Evolutionary conservation across 148 eudicot species (phyloP), one percentile per base, ranked within the genome.

Genomic region (Arctostaphylos glauca): DNA sequence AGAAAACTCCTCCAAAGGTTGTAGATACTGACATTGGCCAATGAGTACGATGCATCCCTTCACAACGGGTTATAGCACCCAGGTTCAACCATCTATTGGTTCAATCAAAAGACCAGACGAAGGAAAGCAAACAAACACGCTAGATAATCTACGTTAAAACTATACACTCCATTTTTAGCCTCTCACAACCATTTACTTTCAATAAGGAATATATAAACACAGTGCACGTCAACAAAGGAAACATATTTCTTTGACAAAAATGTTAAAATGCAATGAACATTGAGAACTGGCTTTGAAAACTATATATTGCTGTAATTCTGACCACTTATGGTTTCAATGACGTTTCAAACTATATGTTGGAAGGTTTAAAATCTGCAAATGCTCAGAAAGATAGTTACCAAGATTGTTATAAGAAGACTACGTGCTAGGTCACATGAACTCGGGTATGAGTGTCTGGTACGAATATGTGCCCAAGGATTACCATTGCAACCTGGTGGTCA

Each of bases 91-190:
- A 46, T 38, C 54, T 8, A 59, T 19, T 5, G 64, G 56, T 54
- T 54, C 3, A 54, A 94, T 93, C 98, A 93, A 91, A 80, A 93
- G 58, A 64, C 98, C 96, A 16, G 95, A 96, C 52, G 96, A 94
- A 71, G 94, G 91, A 56, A 92, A 94, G 43, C 56, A 54, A 54
- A 3, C 3, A 54, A 21, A 43, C 50, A 77, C 41, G 67, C 21
- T 77, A 23, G 58, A 77, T 44, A 6, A 25, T 52, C n/a, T 43
- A 67, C 4, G 19, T 8, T 14, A 56, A 54, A 77, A 52, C 4
- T 3, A 12, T 14, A 56, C 14, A 9, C 56, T 54, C 13, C 56
- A 54, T 16, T 54, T 54, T 54, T 0, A 13, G 56, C 56, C 15
- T 54, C 15, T 54, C 56, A 13, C 56, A 54, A 16, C 56, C 56